These are phyloP conservation scores for Cinnamomum micranthum DNA, from an alignment of 164 flowering plant species.

Conservation along the genomic window DNA sequence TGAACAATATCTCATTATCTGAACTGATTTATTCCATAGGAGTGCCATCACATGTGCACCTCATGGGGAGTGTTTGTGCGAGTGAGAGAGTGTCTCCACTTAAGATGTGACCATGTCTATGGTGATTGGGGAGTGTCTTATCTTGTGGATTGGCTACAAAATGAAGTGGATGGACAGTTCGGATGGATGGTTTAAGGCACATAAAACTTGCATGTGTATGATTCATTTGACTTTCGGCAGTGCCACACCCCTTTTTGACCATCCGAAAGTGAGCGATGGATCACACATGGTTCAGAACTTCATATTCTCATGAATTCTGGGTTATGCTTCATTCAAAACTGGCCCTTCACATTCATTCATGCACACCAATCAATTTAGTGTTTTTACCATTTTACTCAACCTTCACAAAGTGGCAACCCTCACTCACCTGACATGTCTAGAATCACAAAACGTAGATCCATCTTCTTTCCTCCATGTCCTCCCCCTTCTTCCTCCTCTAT, in stretches of 20 bases:
- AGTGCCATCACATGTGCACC: too few relatives aligned
- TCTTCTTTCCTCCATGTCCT: slow-evolving; percentile 24
- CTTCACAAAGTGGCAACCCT: neutral
- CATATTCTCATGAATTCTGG: neutral
- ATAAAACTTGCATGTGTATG: neutral
- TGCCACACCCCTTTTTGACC: neutral
- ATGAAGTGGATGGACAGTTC: too few relatives aligned
- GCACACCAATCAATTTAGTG: too few relatives aligned
- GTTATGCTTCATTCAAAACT: too few relatives aligned
- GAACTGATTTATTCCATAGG: neutral
- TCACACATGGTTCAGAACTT: neutral
- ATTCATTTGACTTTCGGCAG: neutral
- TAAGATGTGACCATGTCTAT: too few relatives aligned
- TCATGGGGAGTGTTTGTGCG: too few relatives aligned
- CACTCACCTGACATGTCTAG: slow-evolving; percentile 65
- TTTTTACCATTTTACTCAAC: neutral
- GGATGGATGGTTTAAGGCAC: neutral
- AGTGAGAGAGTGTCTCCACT: too few relatives aligned
- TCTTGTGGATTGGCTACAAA: too few relatives aligned
- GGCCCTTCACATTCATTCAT: too few relatives aligned
- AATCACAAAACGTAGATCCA: slow-evolving; percentile 38
- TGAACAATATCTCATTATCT: neutral
- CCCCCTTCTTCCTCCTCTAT: slow-evolving; percentile 56
- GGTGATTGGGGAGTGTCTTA: too few relatives aligned
- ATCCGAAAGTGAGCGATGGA: neutral